Conservation (phyloP, 1,284 basidiomycete genomes). For the Vanrija sp. region DNA sequence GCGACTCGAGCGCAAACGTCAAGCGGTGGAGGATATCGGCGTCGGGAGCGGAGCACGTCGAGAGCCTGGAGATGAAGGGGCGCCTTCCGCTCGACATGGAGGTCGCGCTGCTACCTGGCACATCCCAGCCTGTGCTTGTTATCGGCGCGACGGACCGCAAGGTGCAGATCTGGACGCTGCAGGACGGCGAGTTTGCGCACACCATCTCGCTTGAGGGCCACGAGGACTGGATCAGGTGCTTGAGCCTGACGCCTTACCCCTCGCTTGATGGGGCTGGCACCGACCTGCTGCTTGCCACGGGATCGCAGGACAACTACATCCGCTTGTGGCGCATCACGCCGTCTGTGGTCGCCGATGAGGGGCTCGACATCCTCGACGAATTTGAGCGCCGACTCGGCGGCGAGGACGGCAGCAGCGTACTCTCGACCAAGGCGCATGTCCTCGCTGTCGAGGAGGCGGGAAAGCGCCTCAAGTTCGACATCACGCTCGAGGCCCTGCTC, state of each 20-base stretch:
- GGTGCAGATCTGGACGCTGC: conserved; percentile 70
- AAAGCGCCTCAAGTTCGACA: conserved; percentile 54
- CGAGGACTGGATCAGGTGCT: conserved; percentile 85
- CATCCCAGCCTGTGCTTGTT: conserved; percentile 64
- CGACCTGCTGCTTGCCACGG: conserved; percentile 71
- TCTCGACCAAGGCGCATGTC: conserved; percentile 77
- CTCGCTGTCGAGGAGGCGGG: conserved; percentile 59
- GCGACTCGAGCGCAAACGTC: conserved; percentile 71
- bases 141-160: conserved; percentile 70
- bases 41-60: conserved; percentile 35
- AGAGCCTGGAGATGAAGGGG: conserved; percentile 63
- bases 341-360: conserved; percentile 51
- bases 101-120: conserved; percentile 61
- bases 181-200: conserved; percentile 54
- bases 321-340: conserved; percentile 71
- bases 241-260: conserved; percentile 60
- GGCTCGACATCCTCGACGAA: conserved; percentile 73
- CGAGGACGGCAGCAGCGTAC: conserved; percentile 65
- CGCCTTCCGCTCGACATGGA: conserved; percentile 72
- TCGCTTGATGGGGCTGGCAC: conserved; percentile 35
- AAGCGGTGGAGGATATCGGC: conserved; percentile 61
- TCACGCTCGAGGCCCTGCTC: conserved; percentile 85
- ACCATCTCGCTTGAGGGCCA: conserved; percentile 69
- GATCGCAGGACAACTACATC: conserved; percentile 87
- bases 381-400: conserved; percentile 73